Evolutionary conservation across 495 filamentous ascomycete species (phyloP), one percentile per base, ranked within the genome.

Genomic region (Penicillium alfredii): DNA sequence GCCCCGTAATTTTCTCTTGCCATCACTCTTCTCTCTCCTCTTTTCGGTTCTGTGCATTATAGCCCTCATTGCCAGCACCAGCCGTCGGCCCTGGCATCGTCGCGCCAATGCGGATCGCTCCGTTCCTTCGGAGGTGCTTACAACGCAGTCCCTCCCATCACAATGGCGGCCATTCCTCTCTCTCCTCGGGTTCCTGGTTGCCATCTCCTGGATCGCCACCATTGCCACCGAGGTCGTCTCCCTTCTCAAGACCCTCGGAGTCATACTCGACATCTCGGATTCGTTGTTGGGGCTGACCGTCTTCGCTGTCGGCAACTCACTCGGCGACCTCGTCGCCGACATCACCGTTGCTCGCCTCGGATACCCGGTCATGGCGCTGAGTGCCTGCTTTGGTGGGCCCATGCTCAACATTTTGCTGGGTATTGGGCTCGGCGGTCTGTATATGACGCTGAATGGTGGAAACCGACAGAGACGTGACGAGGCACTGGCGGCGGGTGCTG

Each of bases 371-470:
- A 99, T 99, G 93, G 93, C 93, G 6, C 71, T 99, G 46, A 65
- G 63, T 38, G 93, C 93, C 17, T 99, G 93, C 53, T 97, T 97
- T 50, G 93, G 93, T 10, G 93, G 93, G 0, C 93, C 93, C 0
- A 87, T 99, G 86, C 73, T 99, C 15, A 99, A 99, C 51, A 99
- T 99, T 35, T 65, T 99, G 0, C 77, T 99, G 8, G 93, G 93
- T 0, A 88, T 99, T 30, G 93, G 93, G 3, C 61, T 96, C 6
- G 81, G 82, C 13, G 93, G 93, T 1, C 66, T 87, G 20, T 94
- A 86, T 49, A 92, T 95, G 73, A 85, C 80, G 4, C 58, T 89
- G 17, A 63, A 69, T 4, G 19, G 44, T 4, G 36, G 45, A 3
- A 46, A 21, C 44, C 45, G 24, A 7, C 42, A 10, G 24, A 52